Conservation (phyloP, 768 basidiomycete species). For the Lactarius indigo region DNA sequence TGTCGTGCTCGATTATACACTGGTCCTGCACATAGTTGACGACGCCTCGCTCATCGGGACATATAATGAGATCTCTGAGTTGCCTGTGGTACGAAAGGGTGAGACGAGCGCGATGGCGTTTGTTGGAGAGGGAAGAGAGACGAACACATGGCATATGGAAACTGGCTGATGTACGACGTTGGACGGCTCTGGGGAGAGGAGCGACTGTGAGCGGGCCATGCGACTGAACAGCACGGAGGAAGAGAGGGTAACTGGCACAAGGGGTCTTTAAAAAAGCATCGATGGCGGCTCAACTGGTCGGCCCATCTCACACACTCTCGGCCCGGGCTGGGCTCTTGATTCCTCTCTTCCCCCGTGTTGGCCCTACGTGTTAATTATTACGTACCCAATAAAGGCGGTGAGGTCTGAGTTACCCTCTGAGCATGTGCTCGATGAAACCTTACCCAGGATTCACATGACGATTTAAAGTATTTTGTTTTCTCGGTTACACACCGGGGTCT, state of each 20-base stretch:
- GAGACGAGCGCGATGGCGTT: constrained; percentile 17
- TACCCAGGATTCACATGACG: too few species aligned
- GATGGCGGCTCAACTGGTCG: neutral
- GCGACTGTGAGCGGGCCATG: constrained; percentile 48
- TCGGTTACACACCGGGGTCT: neutral
- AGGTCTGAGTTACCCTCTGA: too few species aligned
- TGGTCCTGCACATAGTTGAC: constrained; percentile 57
- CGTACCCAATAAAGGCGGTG: neutral
- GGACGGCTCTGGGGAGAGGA: constrained; percentile 45
- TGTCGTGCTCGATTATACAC: constrained; percentile 60
- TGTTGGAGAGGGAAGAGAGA: neutral
- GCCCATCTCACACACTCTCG: neutral
- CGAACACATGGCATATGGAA: constrained; percentile 60
- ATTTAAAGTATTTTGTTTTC: neutral
- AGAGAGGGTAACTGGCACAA: neutral
- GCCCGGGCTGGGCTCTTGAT: neutral
- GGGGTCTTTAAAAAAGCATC: neutral
- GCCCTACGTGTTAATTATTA: neutral
- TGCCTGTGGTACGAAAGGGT: constrained; percentile 44
- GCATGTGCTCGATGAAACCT: too few species aligned
- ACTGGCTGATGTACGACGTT: constrained; percentile 43
- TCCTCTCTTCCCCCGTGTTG: neutral
- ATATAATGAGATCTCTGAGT: constrained; percentile 73
- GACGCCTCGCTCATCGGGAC: constrained; percentile 61
- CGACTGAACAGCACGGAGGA: neutral